Base-by-base conservation (phyloP, 2,329 filamentous ascomycete genomes). In the Aspergillus persii region DNA sequence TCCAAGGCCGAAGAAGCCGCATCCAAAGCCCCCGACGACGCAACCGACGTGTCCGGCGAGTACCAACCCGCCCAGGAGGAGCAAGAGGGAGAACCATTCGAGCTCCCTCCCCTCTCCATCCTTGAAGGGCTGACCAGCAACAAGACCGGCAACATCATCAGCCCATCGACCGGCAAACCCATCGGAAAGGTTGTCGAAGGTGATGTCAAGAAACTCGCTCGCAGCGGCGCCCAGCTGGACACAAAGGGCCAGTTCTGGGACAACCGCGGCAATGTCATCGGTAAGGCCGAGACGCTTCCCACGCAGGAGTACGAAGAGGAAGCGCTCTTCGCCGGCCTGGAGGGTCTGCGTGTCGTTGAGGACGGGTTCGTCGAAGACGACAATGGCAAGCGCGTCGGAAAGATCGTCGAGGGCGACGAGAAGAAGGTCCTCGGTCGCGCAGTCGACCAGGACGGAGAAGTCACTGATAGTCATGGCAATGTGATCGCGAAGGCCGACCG, bases 211-310 rank as follows among this genome's bases (percentile, higher is more conserved):
- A 88, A 87, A 73, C 78, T 86, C 65, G 67, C 74, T 50, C 75
- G 74, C 50, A 62, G 74, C 23, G 77, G 76, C 8, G 68, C 64
- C 23, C 65, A 67, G 15, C 71, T 76, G 27, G 87, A 89, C 63
- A 82, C 81, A 60, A 79, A 87, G 72, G 86, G 86, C 23, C 86
- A 88, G 67, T 84, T 89, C 57, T 79, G 87, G 68, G 86, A 87
- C 70, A 85, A 81, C 70, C 82, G 85, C 50, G 86, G 86, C 49
- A 86, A 86, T 48, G 79, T 89, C 62, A 81, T 89, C 61, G 86
- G 86, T 46, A 83, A 83, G 63, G 84, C 86, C 62, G 79, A 84
- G 61, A 73, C 76, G 0, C 65, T 77, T 3, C 72, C 76, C 3
- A 56, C 74, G 15, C 72, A 77, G 57, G 77, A 79, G 0, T 65